Evolutionary conservation across 345 rosid species (phyloP).

Genomic region (Eutrema heterophyllum): DNA sequence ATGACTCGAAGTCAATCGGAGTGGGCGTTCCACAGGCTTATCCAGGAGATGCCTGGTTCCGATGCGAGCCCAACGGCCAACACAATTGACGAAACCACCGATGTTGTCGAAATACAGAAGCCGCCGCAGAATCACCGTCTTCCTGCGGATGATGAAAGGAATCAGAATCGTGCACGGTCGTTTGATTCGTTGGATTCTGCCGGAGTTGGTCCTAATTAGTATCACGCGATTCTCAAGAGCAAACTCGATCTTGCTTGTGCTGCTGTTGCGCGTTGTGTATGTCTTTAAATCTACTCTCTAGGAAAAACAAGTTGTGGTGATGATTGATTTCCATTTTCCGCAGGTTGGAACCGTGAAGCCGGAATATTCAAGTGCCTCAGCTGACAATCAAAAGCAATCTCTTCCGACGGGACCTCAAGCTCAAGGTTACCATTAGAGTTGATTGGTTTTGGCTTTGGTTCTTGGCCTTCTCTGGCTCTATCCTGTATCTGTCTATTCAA

Average conservation of each 20-base stretch:
- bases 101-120: slow-evolving; percentile 45
- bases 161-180: slow-evolving; percentile 15
- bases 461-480: neutral
- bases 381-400: slow-evolving; percentile 35
- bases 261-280: slow-evolving; percentile 47
- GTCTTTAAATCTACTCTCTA: neutral
- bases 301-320: neutral
- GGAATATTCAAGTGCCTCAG: slow-evolving; percentile 41
- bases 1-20: slow-evolving; percentile 63
- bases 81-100: slow-evolving; percentile 27
- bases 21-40: slow-evolving; percentile 62
- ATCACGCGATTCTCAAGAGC: slow-evolving; percentile 60
- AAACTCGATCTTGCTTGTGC: slow-evolving; percentile 79
- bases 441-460: neutral
- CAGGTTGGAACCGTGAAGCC: slow-evolving; percentile 54
- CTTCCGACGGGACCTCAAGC: slow-evolving; percentile 31
- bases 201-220: slow-evolving; percentile 39
- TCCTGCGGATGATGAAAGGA: slow-evolving; percentile 1
- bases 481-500: neutral
- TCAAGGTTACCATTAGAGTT: slow-evolving; percentile 31
- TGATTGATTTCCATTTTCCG: neutral
- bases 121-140: slow-evolving; percentile 5
- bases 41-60: slow-evolving; percentile 41
- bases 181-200: slow-evolving; percentile 27
- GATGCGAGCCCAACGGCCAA: slow-evolving; percentile 26